These are phyloP conservation scores for Sporothrix pallida DNA, from an alignment of 2,329 filamentous ascomycete genomes.

Conservation along the genomic window DNA sequence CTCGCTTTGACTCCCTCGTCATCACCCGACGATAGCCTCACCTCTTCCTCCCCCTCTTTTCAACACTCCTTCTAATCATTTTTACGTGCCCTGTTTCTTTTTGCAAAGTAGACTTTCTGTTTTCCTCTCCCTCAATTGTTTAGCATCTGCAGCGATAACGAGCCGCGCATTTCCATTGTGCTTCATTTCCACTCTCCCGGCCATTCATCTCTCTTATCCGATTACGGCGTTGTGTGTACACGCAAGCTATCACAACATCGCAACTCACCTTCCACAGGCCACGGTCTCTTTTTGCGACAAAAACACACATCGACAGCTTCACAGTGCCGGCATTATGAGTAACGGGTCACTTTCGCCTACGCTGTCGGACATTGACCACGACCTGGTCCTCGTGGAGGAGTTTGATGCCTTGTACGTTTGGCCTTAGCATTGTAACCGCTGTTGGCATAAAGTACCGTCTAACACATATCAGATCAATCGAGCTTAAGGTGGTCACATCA, in stretches of 20 bases:
- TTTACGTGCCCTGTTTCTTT: neutral
- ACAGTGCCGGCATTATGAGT: slow-evolving; percentile 21
- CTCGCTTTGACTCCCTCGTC: slow-evolving; percentile 11
- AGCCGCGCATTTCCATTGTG: neutral
- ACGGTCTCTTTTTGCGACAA: too few relatives aligned
- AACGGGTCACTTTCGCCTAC: neutral
- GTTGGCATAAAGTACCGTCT: too few relatives aligned
- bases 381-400: slow-evolving; percentile 57
- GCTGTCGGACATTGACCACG: slow-evolving; percentile 44
- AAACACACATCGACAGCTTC: neutral
- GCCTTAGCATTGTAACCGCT: neutral
- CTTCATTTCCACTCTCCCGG: too few relatives aligned
- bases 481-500: slow-evolving; percentile 44
- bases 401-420: slow-evolving; percentile 58
- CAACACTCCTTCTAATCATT: neutral
- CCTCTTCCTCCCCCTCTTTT: neutral
- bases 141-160: neutral
- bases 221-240: neutral
- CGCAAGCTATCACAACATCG: neutral
- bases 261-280: too few relatives aligned
- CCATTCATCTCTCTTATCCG: neutral
- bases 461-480: slow-evolving; percentile 45
- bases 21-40: slow-evolving; percentile 21
- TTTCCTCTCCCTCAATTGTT: neutral
- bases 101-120: neutral